These are phyloP conservation scores for Hypocrella siamensis DNA, from an alignment of 2,329 filamentous ascomycete species.

Conservation along the genomic window DNA sequence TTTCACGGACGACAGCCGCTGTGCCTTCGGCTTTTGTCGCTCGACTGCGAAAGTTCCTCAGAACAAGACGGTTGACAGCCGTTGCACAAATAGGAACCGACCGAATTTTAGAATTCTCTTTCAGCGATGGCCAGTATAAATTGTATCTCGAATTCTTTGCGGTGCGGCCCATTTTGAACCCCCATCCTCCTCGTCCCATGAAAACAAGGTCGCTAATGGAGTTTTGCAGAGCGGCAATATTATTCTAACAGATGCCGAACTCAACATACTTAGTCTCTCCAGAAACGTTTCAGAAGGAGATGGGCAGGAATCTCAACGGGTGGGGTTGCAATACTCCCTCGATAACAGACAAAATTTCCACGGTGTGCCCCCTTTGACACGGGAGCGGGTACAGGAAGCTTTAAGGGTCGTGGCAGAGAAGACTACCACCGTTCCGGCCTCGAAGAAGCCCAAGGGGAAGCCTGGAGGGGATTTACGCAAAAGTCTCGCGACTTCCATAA, in stretches of 20 bases:
- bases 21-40: constrained; percentile 76
- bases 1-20: constrained; percentile 71
- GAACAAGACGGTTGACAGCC: constrained; percentile 68
- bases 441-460: constrained; percentile 59
- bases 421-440: constrained; percentile 26
- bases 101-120: constrained; percentile 79
- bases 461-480: constrained; percentile 61
- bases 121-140: constrained; percentile 79
- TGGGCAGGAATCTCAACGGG: constrained; percentile 67
- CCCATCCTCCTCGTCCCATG: no score
- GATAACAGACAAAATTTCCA: constrained; percentile 71
- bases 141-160: constrained; percentile 94
- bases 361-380: constrained; percentile 60
- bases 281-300: constrained; percentile 68
- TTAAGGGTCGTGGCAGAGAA: constrained; percentile 50
- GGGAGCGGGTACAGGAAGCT: constrained; percentile 53
- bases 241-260: constrained; percentile 71
- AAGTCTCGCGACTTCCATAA: constrained; percentile 68
- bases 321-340: constrained; percentile 65
- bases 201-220: background rate
- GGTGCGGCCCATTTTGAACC: constrained; percentile 15
- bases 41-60: constrained; percentile 72
- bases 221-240: constrained; percentile 64
- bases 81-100: constrained; percentile 84
- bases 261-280: constrained; percentile 68